Percentiles rank a stretch among this genome's conserved stretches.
Conservation (phyloP, 192 early-diverging fungal species). For the Coemansia sp. region DNA sequence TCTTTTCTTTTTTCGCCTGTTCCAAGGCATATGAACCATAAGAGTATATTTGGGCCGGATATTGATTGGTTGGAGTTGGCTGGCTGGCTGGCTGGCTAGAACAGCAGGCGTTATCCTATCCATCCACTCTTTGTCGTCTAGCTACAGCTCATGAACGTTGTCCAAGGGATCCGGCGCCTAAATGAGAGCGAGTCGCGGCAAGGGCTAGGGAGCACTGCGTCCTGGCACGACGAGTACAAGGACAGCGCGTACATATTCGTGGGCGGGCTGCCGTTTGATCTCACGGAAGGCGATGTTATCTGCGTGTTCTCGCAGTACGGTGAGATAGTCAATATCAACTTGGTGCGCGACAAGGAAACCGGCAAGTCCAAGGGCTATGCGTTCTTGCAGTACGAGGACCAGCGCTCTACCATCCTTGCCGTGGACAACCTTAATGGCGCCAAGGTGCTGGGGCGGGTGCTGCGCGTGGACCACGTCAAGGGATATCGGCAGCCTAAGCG, state of each 20-base stretch:
- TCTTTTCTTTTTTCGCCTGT: neutral
- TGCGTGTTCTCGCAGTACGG: constrained; percentile 93
- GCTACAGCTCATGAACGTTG: constrained; percentile 60
- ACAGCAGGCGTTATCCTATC: neutral
- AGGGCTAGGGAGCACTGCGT: constrained; percentile 49
- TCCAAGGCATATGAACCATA: constrained; percentile 7
- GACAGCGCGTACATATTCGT: constrained; percentile 91
- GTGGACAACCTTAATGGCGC: constrained; percentile 96
- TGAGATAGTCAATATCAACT: constrained; percentile 88
- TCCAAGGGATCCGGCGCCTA: constrained; percentile 84
- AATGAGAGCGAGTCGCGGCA: constrained; percentile 71
- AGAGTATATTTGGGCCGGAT: neutral
- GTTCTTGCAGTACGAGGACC: constrained; percentile 94
- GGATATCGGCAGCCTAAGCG: constrained; percentile 66
- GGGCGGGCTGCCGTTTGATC: constrained; percentile 79
- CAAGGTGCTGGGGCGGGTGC: constrained; percentile 57
- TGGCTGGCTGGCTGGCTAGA: neutral
- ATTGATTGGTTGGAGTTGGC: neutral
- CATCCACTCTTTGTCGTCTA: neutral
- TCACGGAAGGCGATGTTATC: constrained; percentile 94
- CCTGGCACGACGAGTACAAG: constrained; percentile 91
- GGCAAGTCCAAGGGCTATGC: constrained; percentile 85
- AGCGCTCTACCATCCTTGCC: constrained; percentile 85
- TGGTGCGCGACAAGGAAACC: constrained; percentile 86
- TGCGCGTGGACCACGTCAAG: constrained; percentile 80